Evolutionary conservation across 192 early-diverging fungal genomes (phyloP), one percentile per base, ranked within the genome.

Genomic region (Coemansia sp.): DNA sequence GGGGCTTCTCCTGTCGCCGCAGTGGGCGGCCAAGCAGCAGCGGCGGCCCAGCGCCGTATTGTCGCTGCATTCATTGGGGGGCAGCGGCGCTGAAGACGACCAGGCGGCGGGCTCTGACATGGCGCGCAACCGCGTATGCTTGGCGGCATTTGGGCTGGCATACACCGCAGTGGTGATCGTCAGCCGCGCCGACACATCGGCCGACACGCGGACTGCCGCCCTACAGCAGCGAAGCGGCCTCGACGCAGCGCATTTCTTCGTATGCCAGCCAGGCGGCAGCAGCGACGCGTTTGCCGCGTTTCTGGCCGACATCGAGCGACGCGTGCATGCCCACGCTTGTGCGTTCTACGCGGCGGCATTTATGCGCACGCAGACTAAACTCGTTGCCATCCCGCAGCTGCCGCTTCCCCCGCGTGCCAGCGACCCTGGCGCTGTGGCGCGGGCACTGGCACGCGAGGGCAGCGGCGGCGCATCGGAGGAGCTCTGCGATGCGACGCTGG

Each of bases 71-170:
- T 46, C 64, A 59, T 54, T 82, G n/a, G 31, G 24, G 12, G 62
- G 37, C 79, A 9, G 53, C 79, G 3, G 63, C 6, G 62, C 29
- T 11, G 36, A 24, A 7, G 63, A 53, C n/a, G 70, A 78, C n/a
- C 27, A 58, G 15, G 32, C 24, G 54, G 27, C 20, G 73, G 70
- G 2, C 59, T 82, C 19, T 38, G 79, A 76, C 27, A 47, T 82
- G 22, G 79, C 79, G 57, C 79, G 79, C 64, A 76, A 72, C 46
- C 74, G 79, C 36, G 69, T 82, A 22, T 82, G 79, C 8, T 6
- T 73, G 46, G 74, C 79, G 6, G 45, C 79, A 1, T 67, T 31
- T n/a, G 74, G 70, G 1, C 56, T 82, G 17, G 32, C 70, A 1
- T 82, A 82, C 47, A 64, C 64, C 17, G 73, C 67, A 1, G 74